Percentiles rank a stretch among this genome's conserved stretches.
These are phyloP conservation scores for Botrytis aclada DNA, from an alignment of 2,329 filamentous ascomycete species.

Conservation along the genomic window DNA sequence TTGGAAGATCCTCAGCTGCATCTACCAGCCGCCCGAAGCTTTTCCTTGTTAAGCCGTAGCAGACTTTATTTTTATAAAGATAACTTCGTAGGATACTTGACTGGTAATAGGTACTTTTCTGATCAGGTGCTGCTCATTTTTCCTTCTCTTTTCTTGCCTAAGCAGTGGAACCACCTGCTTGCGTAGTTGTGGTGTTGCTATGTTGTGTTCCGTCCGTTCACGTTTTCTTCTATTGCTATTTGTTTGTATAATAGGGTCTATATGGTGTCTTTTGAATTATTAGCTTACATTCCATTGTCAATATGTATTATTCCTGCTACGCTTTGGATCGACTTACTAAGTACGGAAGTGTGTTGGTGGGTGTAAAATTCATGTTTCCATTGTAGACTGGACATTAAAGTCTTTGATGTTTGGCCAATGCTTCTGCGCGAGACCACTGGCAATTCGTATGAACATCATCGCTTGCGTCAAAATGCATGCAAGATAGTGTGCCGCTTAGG, in stretches of 20 bases:
- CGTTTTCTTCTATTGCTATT: neutral
- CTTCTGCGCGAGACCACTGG: neutral
- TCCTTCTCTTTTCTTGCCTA: neutral
- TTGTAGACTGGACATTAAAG: neutral
- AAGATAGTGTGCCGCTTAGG: accelerated
- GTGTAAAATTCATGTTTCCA: neutral
- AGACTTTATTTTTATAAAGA: neutral
- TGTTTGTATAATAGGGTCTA: neutral
- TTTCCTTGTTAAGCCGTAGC: neutral
- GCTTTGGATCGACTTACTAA: neutral
- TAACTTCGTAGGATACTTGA: neutral
- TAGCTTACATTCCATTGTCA: neutral
- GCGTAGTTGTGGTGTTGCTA: neutral
- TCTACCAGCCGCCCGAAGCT: neutral
- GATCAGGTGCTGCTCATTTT: neutral
- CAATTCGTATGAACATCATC: neutral
- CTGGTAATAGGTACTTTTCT: neutral
- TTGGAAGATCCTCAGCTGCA: neutral
- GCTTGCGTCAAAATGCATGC: neutral
- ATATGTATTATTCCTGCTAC: neutral
- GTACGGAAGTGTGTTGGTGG: neutral
- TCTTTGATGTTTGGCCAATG: neutral
- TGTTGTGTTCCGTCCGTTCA: neutral
- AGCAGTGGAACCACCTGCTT: neutral
- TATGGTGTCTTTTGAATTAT: neutral